These are phyloP conservation scores for Geotrichum phurueaensis DNA, from an alignment of 1,139 yeast species.

Conservation along the genomic window DNA sequence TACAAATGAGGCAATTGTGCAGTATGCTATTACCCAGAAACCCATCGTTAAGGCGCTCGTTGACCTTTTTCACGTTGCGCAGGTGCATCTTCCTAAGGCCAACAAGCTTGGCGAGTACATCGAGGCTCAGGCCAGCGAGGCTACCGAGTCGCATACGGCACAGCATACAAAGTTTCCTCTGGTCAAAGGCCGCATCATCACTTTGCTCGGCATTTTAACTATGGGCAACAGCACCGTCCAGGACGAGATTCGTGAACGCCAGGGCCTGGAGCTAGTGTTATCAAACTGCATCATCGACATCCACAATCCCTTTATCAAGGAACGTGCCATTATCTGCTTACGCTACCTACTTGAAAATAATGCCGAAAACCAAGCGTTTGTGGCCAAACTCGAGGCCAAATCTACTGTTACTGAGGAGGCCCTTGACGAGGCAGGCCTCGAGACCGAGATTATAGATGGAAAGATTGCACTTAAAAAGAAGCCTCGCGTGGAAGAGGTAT, in stretches of 20 bases:
- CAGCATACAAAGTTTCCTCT: conserved; percentile 28
- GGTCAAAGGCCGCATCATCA: conserved; percentile 29
- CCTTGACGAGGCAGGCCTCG: conserved; percentile 53
- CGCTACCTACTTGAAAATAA: conserved; percentile 62
- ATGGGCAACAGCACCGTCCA: conserved; percentile 51
- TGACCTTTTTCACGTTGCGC: conserved; percentile 25
- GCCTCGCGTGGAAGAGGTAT: background rate
- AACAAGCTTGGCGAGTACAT: conserved; percentile 25
- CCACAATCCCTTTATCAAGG: conserved; percentile 81
- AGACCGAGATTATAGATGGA: conserved; percentile 53
- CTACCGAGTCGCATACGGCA: conserved; percentile 3
- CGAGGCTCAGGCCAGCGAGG: background rate
- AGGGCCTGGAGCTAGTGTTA: conserved; percentile 65
- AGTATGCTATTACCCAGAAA: conserved; percentile 5
- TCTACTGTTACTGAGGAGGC: conserved; percentile 47
- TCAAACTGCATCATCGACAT: conserved; percentile 83
- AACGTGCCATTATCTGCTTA: conserved; percentile 73
- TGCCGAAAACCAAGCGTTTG: conserved; percentile 63
- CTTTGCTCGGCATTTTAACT: conserved; percentile 35
- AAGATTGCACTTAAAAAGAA: conserved; percentile 40
- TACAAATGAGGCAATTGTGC: conserved; percentile 1
- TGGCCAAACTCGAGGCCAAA: conserved; percentile 56
- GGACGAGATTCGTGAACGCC: conserved; percentile 57
- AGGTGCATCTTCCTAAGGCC: conserved; percentile 26
- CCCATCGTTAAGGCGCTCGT: conserved; percentile 18